Conservation (phyloP, 805 yeast genomes). For the Yamadazyma phyllophila region DNA sequence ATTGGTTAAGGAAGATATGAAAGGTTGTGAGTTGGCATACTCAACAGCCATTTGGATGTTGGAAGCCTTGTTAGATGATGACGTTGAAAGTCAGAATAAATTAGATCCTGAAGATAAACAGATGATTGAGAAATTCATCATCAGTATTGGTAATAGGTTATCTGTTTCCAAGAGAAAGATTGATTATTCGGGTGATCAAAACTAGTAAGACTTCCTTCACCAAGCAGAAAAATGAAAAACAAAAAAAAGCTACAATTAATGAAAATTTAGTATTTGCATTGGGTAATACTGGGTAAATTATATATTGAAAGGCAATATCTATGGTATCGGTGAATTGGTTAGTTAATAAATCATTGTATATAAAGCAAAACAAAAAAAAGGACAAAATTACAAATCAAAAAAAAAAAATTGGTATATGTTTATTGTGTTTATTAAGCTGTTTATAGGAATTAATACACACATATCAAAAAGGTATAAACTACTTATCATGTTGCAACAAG, state of each 20-base stretch:
- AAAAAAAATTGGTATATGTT: not conserved
- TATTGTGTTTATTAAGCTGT: not conserved
- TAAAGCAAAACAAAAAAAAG: constrained; percentile 3
- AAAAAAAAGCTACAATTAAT: constrained; percentile 7
- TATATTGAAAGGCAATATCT: constrained; percentile 1
- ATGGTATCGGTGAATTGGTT: constrained; percentile 7
- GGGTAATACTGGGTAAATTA: constrained; percentile 10
- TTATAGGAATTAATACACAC: not conserved
- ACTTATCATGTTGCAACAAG: constrained; percentile 27
- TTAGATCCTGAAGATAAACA: constrained; percentile 71
- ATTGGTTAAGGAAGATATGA: constrained; percentile 66
- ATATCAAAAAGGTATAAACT: not conserved
- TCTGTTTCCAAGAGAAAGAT: constrained; percentile 63
- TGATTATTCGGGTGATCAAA: constrained; percentile 16
- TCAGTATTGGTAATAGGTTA: constrained; percentile 78
- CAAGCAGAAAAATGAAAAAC: too few species aligned
- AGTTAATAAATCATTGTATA: constrained; percentile 1
- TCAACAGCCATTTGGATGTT: constrained; percentile 95
- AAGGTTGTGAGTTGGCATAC: constrained; percentile 82
- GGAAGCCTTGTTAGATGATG: constrained; percentile 71
- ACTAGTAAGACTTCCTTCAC: not conserved
- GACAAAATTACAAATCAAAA: constrained; percentile 1
- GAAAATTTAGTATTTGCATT: constrained; percentile 4
- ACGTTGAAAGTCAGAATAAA: constrained; percentile 24
- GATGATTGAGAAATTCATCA: constrained; percentile 77